Evolutionary conservation across 345 rosid genomes (phyloP).

Genomic region (Hibiscus tridactylites): DNA sequence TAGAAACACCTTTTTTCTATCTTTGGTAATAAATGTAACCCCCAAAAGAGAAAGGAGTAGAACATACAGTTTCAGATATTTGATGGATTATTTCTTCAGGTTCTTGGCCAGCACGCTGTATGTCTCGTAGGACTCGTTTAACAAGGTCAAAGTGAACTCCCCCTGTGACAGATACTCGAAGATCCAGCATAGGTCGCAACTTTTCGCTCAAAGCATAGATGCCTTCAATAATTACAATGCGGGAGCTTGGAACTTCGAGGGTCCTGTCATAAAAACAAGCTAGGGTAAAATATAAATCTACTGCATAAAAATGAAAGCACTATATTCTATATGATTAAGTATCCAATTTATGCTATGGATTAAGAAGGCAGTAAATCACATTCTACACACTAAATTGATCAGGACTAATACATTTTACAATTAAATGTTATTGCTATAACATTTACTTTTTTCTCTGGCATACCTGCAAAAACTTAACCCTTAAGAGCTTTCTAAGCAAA

Average conservation of each 20-base stretch:
- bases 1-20: background rate
- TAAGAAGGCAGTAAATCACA: background rate
- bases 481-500: slow-evolving; percentile 12
- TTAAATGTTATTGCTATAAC: background rate
- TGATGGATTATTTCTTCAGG: slow-evolving; percentile 97
- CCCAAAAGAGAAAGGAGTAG: background rate
- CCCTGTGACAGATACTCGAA: slow-evolving; percentile 84
- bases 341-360: background rate
- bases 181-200: slow-evolving; percentile 78
- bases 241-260: slow-evolving; percentile 82
- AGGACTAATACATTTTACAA: background rate
- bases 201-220: slow-evolving; percentile 92
- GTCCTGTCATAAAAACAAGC: slow-evolving; percentile 43
- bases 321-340: background rate
- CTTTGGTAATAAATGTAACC: background rate
- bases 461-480: slow-evolving; percentile 4
- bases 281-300: slow-evolving; percentile 7
- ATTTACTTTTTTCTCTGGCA: background rate
- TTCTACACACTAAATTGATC: background rate
- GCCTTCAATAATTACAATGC: slow-evolving; percentile 90
- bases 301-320: background rate
- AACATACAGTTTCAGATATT: slow-evolving; percentile 89
- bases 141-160: slow-evolving; percentile 99
- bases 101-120: slow-evolving; percentile 96
- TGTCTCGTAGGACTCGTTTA: slow-evolving; percentile 90